These are phyloP conservation scores for Monilinia vaccinii-corymbosi DNA, from an alignment of 2,329 filamentous ascomycete genomes.

Conservation along the genomic window DNA sequence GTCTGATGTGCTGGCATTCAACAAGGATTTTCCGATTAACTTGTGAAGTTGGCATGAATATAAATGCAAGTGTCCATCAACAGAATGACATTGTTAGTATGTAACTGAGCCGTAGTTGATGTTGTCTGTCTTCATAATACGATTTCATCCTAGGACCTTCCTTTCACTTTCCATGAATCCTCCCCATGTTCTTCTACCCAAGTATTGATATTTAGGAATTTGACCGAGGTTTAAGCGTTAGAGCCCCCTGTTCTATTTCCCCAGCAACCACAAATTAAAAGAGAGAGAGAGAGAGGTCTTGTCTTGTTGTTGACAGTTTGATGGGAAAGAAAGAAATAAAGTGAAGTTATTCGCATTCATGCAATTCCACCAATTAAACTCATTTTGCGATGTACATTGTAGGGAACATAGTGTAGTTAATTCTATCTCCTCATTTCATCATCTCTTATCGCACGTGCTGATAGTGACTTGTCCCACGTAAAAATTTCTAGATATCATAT, in stretches of 20 bases:
- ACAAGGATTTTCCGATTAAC: conserved; percentile 7
- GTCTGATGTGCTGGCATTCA: conserved; percentile 12
- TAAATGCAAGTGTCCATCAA: conserved; percentile 1
- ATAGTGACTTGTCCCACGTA: neutral
- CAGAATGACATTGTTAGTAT: neutral
- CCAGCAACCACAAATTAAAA: neutral
- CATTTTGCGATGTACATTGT: neutral
- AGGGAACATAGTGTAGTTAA: too few species aligned
- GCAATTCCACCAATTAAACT: neutral
- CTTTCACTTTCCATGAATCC: conserved; percentile 4
- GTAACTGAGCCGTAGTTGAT: conserved; percentile 3
- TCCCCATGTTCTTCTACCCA: neutral
- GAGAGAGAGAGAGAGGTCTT: too few species aligned
- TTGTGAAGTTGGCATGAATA: conserved; percentile 5
- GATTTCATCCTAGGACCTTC: conserved; percentile 9
- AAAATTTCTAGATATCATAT: neutral
- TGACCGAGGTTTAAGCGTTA: neutral
- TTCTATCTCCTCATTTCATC: too few species aligned
- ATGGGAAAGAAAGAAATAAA: too few species aligned
- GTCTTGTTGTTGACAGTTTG: too few species aligned
- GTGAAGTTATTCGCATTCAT: too few species aligned
- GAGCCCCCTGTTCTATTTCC: neutral
- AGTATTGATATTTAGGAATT: neutral
- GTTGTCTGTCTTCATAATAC: conserved; percentile 2
- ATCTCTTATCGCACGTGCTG: conserved; percentile 5